Conservation (phyloP, 345 rosid species). For the Arabis alpina region DNA sequence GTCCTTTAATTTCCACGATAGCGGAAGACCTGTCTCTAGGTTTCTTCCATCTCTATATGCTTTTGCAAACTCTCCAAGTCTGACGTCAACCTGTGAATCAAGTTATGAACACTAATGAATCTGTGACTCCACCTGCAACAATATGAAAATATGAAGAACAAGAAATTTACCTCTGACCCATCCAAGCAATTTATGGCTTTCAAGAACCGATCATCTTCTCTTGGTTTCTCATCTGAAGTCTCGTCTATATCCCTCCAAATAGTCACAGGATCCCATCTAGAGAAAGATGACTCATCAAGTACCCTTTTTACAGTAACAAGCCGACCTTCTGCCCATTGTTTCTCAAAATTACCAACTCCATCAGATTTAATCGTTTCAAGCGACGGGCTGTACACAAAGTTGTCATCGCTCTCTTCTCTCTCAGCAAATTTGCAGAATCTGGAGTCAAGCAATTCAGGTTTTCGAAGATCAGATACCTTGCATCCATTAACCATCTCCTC, state of each 20-base stretch:
- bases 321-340: conserved; percentile 81
- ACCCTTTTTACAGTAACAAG: conserved; percentile 71
- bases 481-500: conserved; percentile 96
- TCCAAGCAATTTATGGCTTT: conserved; percentile 77
- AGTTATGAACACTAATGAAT: conserved; percentile 32
- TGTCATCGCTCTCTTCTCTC: conserved; percentile 63
- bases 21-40: conserved; percentile 54
- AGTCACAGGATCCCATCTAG: conserved; percentile 82
- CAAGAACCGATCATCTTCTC: conserved; percentile 65
- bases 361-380: conserved; percentile 57
- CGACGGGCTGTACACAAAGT: conserved; percentile 65
- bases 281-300: conserved; percentile 61
- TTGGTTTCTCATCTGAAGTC: conserved; percentile 67
- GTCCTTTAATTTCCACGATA: conserved; percentile 81
- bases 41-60: conserved; percentile 70
- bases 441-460: conserved; percentile 43
- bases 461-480: conserved; percentile 53
- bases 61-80: conserved; percentile 66
- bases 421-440: conserved; percentile 53
- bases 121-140: conserved; percentile 29
- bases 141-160: conserved; percentile 30
- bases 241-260: conserved; percentile 81
- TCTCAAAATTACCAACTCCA: conserved; percentile 69
- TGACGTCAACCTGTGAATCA: conserved; percentile 71
- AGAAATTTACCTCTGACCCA: conserved; percentile 69